Percentiles rank a stretch among this genome's conserved stretches.
phyloP scores from a whole-genome alignment of 129 eudicot species.

The Apium graveolens region DNA sequence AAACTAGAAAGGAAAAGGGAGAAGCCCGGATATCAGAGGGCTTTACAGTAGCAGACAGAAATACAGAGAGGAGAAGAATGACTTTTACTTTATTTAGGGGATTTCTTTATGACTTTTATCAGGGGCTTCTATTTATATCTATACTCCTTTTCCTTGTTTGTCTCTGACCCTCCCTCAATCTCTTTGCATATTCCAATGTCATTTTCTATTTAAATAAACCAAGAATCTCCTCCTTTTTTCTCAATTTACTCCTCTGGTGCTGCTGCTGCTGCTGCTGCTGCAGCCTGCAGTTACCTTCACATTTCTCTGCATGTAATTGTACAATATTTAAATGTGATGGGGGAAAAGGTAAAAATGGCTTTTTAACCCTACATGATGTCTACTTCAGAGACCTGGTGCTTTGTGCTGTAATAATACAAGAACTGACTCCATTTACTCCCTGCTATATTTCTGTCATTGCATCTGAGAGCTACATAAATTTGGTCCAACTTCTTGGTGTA shows the following conservation, averaged over 20 bases:
- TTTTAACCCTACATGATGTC: conserved; percentile 6
- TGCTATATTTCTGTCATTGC: neutral
- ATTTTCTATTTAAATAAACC: neutral
- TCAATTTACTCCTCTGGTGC: neutral
- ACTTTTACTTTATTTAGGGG: conserved; percentile 8
- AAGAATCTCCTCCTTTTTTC: neutral
- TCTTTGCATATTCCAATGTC: conserved; percentile 6
- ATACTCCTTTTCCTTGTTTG: neutral
- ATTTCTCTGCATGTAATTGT: neutral
- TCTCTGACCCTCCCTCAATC: neutral
- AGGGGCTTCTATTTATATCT: neutral
- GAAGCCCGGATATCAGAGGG: neutral
- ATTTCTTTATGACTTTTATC: conserved; percentile 10
- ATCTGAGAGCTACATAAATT: neutral
- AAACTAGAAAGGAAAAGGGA: neutral
- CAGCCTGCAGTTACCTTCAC: neutral
- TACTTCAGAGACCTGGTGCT: neutral
- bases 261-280: no score
- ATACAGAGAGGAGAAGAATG: neutral
- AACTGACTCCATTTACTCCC: neutral
- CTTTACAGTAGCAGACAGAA: neutral
- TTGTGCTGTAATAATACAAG: neutral
- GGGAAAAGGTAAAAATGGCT: conserved; percentile 8
- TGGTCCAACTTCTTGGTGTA: neutral
- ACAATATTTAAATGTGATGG: neutral